Evolutionary conservation across 1,139 yeast species (phyloP).

Genomic region (Suhomyces chickasaworum): DNA sequence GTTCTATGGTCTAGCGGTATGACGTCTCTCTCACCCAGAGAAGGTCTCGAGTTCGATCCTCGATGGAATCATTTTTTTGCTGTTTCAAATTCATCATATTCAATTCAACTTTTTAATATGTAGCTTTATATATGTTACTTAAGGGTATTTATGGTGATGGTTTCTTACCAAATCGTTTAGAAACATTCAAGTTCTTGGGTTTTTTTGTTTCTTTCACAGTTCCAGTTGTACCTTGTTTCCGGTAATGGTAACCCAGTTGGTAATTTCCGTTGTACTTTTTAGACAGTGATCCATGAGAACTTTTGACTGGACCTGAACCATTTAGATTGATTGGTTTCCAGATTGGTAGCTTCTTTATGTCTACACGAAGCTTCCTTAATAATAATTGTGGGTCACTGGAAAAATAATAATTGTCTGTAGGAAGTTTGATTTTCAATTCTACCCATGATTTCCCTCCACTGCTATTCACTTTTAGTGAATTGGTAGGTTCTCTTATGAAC

Average conservation of each 20-base stretch:
- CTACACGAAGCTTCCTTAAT: conserved; percentile 28
- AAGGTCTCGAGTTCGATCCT: conserved; percentile 21
- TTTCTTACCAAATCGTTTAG: conserved; percentile 18
- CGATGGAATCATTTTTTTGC: conserved; percentile 17
- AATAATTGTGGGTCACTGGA: conserved; percentile 1
- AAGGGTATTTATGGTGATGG: background rate
- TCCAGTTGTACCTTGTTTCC: conserved; percentile 7
- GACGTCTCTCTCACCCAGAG: conserved; percentile 19
- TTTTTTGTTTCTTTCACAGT: conserved; percentile 9
- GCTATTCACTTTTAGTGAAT: conserved; percentile 30
- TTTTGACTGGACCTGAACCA: conserved; percentile 13
- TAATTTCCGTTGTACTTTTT: conserved; percentile 11
- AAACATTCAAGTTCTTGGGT: conserved; percentile 16
- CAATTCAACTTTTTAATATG: background rate
- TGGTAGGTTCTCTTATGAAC: conserved; percentile 40
- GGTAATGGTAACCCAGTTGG: conserved; percentile 11
- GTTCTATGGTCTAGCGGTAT: conserved; percentile 21
- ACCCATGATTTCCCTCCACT: conserved; percentile 35
- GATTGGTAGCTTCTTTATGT: conserved; percentile 29
- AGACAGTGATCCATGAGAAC: conserved; percentile 5
- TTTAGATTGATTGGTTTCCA: conserved; percentile 33
- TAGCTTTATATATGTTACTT: conserved; percentile 2
- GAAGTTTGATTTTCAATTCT: conserved; percentile 28
- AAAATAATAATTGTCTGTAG: conserved; percentile 7
- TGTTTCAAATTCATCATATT: background rate